Evolutionary conservation across 345 rosid species (phyloP), one percentile per base, ranked within the genome.

Genomic region (Nephelium lappaceum): DNA sequence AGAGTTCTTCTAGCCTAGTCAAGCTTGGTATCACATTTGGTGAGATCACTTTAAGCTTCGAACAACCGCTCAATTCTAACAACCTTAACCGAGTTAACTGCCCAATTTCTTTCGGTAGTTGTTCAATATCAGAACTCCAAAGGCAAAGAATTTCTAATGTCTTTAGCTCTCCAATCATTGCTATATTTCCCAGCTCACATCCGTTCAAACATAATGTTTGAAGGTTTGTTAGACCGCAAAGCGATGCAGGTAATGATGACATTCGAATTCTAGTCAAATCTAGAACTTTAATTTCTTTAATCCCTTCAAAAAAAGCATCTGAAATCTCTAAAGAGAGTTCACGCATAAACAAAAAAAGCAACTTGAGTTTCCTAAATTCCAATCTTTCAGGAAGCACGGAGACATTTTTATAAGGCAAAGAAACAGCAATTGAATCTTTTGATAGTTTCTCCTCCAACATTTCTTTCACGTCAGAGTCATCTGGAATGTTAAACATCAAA

Each of bases 241-340:
- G 11, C 6, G 83, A 84, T 25, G 69, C 27, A 39, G 82, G 84
- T 41, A 66, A 6, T 0, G 77, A 38, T 3, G 18, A 45, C 11
- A 83, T 4, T 8, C 14, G 3, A 39, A 74, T 0, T 0, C 8
- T 0, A 0, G 70, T 31, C 4, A 86, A 24, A 19, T 74, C 67
- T 14, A 85, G 2, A 6, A 87, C 87, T 62, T 72, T 78, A 7
- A 83, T 80, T 45, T 78, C 31, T 42, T 42, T 79, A 57, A 42
- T 68, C 21, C 74, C 45, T 47, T 24, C 8, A 24, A 82, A 87
- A 47, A 85, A 63, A 31, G 11, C 9, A 5, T 36, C 51, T 5
- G 83, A 73, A 10, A 83, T 19, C 18, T 42, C 16, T 15, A 45
- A 3, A 6, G 62, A 69, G 8, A 7, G 6, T 11, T 62, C 27